Base-by-base conservation (phyloP, 192 early-diverging fungal genomes). In the Jimgerdemannia flammicorona region DNA sequence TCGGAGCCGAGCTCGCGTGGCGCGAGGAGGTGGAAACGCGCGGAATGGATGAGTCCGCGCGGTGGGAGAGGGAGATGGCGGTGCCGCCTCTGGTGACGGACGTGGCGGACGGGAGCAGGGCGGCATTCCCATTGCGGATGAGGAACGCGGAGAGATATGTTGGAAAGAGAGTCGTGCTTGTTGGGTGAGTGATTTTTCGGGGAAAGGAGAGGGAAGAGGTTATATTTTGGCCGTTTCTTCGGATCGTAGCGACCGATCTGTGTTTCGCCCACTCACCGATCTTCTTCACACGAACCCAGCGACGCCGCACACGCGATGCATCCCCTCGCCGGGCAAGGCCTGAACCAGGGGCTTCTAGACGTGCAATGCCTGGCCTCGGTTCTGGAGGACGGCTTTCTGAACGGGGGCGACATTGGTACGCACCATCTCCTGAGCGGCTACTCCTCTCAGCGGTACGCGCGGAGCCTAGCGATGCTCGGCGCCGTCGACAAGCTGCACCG, bases 251-350 rank as follows among this genome's bases (percentile, higher is more conserved):
- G n/a, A n/a, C n/a, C n/a, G n/a, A n/a, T n/a, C n/a, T n/a, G n/a
- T n/a, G n/a, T n/a, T n/a, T n/a, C n/a, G n/a, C n/a, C n/a, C n/a
- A n/a, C n/a, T n/a, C n/a, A n/a, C n/a, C n/a, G n/a, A n/a, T n/a
- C n/a, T n/a, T n/a, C n/a, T n/a, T n/a, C n/a, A n/a, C n/a, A n/a
- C n/a, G n/a, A n/a, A n/a, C n/a, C 40, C 76, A 93, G 92, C 4
- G 98, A 99, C 80, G 96, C 98, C 20, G 98, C 97, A 20, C 98
- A 99, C 80, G 89, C 94, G 1, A 91, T 98, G 66, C 97, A 99
- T 77, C 98, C 98, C 43, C 87, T 98, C 72, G 98, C 96, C 8
- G 98, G 98, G 4, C 98, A 97, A 83, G 98, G 98, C 10, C 84
- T 99, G 40, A 99, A 99, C 82, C 89, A 97, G 80, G 98, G 97